Percentiles rank a stretch among this genome's conserved stretches.
Conservation (phyloP, 2,329 filamentous ascomycete species). For the Alternaria burnsii region DNA sequence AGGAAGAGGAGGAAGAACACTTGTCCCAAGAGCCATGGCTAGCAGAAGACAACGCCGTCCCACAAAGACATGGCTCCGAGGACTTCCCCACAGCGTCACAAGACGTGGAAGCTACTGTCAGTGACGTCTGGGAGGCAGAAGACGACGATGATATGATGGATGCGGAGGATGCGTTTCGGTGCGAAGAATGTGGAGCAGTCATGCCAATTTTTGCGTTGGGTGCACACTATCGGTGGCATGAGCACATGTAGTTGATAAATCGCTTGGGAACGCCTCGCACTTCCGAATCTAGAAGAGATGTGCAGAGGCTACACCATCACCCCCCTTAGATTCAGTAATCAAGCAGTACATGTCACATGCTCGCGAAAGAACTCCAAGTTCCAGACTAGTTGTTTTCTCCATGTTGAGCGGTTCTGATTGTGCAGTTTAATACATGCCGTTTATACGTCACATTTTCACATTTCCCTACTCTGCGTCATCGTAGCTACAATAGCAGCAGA, state of each 20-base stretch:
- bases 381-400: too few species aligned
- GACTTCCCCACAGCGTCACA: slow-evolving; percentile 42
- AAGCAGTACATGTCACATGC: too few species aligned
- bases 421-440: too few species aligned
- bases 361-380: too few species aligned
- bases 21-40: not conserved
- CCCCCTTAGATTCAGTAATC: too few species aligned
- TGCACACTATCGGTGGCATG: slow-evolving; percentile 66
- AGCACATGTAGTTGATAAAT: not conserved
- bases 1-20: slow-evolving; percentile 11
- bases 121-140: slow-evolving; percentile 34
- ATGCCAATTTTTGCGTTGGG: slow-evolving; percentile 67
- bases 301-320: too few species aligned
- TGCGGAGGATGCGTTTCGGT: slow-evolving; percentile 47
- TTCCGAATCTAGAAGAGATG: rapidly evolving
- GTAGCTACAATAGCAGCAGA: too few species aligned
- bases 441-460: too few species aligned
- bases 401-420: too few species aligned
- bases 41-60: not conserved
- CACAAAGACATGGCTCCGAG: slow-evolving; percentile 39
- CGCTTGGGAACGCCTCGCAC: too few species aligned
- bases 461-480: too few species aligned
- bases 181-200: slow-evolving; percentile 61
- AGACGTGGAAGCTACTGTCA: slow-evolving; percentile 22
- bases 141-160: slow-evolving; percentile 47